These are phyloP conservation scores for Eragrostis nindensis DNA, from an alignment of 176 grass and related monocot species.

Conservation along the genomic window DNA sequence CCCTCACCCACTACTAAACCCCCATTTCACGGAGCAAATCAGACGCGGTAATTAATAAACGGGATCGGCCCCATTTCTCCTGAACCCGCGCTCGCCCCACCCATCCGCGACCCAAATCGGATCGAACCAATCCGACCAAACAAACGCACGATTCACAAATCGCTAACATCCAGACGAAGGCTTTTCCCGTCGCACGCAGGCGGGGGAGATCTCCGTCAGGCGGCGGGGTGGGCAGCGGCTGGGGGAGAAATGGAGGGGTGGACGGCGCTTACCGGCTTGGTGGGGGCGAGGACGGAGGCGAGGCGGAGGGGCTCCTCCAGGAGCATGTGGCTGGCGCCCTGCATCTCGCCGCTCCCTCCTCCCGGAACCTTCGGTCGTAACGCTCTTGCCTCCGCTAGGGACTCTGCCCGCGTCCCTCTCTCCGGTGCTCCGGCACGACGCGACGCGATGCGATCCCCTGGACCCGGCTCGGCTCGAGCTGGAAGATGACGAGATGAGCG, in stretches of 20 bases:
- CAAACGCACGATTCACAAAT: not conserved
- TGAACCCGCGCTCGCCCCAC: not conserved
- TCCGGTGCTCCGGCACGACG: not conserved
- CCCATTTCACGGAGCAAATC: not conserved
- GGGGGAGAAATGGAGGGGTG: not conserved
- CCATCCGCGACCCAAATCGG: not conserved
- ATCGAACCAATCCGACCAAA: not conserved
- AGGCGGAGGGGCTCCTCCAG: slow-evolving; percentile 90
- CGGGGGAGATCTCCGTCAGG: no score
- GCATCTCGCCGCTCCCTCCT: slow-evolving; percentile 49
- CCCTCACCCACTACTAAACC: no score
- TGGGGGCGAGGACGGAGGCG: slow-evolving; percentile 64
- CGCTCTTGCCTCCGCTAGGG: no score
- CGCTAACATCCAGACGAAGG: not conserved
- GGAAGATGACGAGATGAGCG: slow-evolving; percentile 4
- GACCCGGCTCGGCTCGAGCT: slow-evolving; percentile 18
- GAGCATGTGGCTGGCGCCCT: slow-evolving; percentile 77
- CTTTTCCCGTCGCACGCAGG: no score
- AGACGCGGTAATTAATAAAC: not conserved
- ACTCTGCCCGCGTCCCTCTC: not conserved
- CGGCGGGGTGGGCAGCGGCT: no score
- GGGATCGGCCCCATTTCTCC: not conserved
- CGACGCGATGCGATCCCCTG: slow-evolving; percentile 35
- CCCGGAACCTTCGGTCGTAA: slow-evolving; percentile 28
- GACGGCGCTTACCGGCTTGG: slow-evolving; percentile 64